Evolutionary conservation across 495 filamentous ascomycete species (phyloP).

Genomic region (Parathielavia appendiculata): DNA sequence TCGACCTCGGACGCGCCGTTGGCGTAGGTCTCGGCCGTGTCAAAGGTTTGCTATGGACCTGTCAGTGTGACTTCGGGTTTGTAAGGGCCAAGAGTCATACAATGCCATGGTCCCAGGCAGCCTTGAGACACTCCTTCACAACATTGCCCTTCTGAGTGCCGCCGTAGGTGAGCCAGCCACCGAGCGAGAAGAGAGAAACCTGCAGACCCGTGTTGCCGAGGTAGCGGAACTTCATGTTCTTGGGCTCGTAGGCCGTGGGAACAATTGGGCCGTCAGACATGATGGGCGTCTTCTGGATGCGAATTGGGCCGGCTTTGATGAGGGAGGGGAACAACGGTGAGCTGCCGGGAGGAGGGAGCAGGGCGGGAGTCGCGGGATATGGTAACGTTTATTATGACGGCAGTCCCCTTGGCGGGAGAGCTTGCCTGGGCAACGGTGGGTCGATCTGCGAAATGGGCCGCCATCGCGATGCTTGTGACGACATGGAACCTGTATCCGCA

Average conservation of each 20-base stretch:
- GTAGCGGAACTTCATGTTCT: constrained; percentile 62
- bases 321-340: too few relatives aligned
- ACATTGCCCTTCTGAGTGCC: constrained; percentile 41
- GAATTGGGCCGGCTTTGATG: not conserved
- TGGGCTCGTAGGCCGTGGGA: constrained; percentile 43
- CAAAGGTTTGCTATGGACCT: constrained; percentile 46
- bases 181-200: constrained; percentile 62
- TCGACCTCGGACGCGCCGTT: constrained; percentile 66
- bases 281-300: constrained; percentile 20
- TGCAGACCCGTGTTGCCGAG: constrained; percentile 65
- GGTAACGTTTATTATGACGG: not conserved
- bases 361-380: not conserved
- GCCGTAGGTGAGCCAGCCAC: constrained; percentile 53
- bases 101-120: constrained; percentile 53
- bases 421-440: not conserved
- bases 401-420: not conserved
- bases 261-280: constrained; percentile 31
- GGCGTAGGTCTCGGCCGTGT: constrained; percentile 59
- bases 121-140: constrained; percentile 39
- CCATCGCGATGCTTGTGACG: not conserved
- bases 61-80: not conserved
- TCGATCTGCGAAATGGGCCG: not conserved
- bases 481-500: not conserved
- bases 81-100: constrained; percentile 18
- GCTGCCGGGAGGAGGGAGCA: not conserved